Base-by-base conservation (phyloP, 2,329 filamentous ascomycete genomes). In the Anisogramma anomala region DNA sequence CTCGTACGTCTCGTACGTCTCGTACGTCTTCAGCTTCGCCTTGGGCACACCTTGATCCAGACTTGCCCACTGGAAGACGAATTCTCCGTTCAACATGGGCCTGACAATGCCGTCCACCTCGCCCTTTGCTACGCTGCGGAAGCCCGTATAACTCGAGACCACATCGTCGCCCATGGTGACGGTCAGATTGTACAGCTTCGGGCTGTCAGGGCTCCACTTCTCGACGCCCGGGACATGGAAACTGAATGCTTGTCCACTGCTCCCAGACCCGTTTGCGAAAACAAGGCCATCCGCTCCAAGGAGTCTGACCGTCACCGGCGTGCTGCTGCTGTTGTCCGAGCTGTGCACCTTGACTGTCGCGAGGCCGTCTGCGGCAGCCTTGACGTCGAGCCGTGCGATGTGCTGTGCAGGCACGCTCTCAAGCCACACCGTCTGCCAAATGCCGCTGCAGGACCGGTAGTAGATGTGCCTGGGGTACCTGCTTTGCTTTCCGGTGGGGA, bases 381-480 rank as follows among this genome's bases (percentile, higher is more conserved):
- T 57, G 13, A 84, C 52, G 47, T 82, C 72, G 2, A 84, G 58
- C 30, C 70, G 64, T 0, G 69, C 71, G 41, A 84, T 71, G 49
- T 77, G 63, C 36, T 71, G 67, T 0, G 59, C 47, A 0, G 79
- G 74, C 0, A 71, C 76, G n/a, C 71, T 66, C 53, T 82, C 75
- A 2, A 85, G 60, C 80, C 80, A 85, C 0, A 84, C 80, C 14
- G 69, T 70, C 53, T 84, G 80, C 81, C 81, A 85, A 48, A 85
- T 84, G 4, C 81, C 81, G 25, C 76, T 79, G 54, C 79, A 84
- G 0, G 81, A 75, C 0, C 75, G 76, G 55, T 84, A 84, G 56
- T 81, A 84, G 45, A 84, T 84, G 50, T 77, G 72, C 9, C 65
- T 68, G 0, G 71, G 74, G 0, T 58, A 60, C 1, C 69, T 53